phyloP scores from a whole-genome alignment of 805 yeast genomes.

The Metschnikowia gelsemii region DNA sequence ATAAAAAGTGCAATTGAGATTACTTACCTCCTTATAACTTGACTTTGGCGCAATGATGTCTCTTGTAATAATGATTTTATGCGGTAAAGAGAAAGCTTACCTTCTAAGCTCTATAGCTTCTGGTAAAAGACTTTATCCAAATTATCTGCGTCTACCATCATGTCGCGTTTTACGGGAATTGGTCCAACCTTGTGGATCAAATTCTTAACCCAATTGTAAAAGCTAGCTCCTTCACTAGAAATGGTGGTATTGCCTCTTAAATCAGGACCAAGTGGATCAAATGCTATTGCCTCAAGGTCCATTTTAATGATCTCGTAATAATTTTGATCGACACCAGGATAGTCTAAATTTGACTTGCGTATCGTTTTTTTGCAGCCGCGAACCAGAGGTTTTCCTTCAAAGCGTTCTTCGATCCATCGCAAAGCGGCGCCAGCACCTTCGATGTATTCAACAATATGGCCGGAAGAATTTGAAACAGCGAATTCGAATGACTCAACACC shows the following conservation, averaged over 20 bases:
- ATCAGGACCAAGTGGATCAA: slow-evolving; percentile 13
- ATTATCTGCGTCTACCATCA: neutral
- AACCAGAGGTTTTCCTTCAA: slow-evolving; percentile 13
- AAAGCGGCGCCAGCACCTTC: slow-evolving; percentile 18
- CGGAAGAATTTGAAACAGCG: slow-evolving; percentile 26
- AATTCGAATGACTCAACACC: slow-evolving; percentile 32
- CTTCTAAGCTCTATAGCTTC: neutral
- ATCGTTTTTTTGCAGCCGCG: slow-evolving; percentile 14
- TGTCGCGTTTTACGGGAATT: slow-evolving; percentile 10
- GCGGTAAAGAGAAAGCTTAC: too few species aligned
- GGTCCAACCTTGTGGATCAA: slow-evolving; percentile 11
- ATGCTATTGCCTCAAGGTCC: slow-evolving; percentile 3
- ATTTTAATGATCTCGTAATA: slow-evolving; percentile 9
- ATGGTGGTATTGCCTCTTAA: slow-evolving; percentile 5
- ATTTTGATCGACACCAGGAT: slow-evolving; percentile 14
- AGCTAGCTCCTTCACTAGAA: neutral
- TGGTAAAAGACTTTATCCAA: neutral
- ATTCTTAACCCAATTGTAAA: slow-evolving; percentile 1
- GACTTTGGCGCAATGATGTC: too few species aligned
- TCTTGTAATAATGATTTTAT: too few species aligned
- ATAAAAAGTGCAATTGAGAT: too few species aligned
- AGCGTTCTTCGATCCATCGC: slow-evolving; percentile 16
- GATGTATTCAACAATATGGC: slow-evolving; percentile 27
- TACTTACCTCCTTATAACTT: too few species aligned
- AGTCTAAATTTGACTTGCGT: slow-evolving; percentile 15